Base-by-base conservation (phyloP, 225 moss, liverwort and hornwort genomes). In the Marchantia paleacea region DNA sequence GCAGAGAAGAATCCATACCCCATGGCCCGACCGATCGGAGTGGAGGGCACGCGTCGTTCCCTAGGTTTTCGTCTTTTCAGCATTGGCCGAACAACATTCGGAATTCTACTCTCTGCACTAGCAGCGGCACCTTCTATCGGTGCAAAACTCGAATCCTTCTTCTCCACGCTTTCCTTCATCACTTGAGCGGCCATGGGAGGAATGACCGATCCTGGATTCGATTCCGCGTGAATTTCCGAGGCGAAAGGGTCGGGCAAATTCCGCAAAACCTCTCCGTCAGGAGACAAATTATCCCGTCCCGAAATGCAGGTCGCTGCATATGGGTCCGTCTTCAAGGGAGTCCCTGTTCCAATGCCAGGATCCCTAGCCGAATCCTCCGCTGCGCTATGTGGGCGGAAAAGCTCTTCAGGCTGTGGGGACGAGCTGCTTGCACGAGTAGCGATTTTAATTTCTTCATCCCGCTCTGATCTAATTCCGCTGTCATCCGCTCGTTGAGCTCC, bases 1-100 rank as follows among this genome's bases (percentile, higher is more conserved):
- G 28, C 12, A 26, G 8, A 75, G 16, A 70, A 26, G 55, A 55
- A 78, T 69, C 58, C 90, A 75, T 77, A 97, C 97, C 97, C 97
- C 81, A 99, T 85, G 75, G 88, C 91, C 82, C 97, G 88, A 82
- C 95, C 90, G 0, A 99, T 76, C 24, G 95, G 90, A 80, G 92
- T 99, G 68, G 97, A 86, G 78, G 97, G 97, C 74, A 99, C 95
- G 24, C 92, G 89, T 62, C 93, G 86, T 86, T 99, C 95, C 86
- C 93, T 99, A 51, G 50, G 79, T 82, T 85, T 95, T 74, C 92
- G 89, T 86, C 91, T 95, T 88, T 90, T 99, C n/a, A 83, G 77
- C 73, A 80, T 24, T 1, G 70, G 81, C 69, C 62, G 82, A 73
- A 83, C 78, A 78, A 73, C 71, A 74, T 64, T 70, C 75, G 82